Percentiles rank a stretch among this genome's conserved stretches.
Conservation (phyloP, 1,139 yeast species). For the Candida gigantensis region DNA sequence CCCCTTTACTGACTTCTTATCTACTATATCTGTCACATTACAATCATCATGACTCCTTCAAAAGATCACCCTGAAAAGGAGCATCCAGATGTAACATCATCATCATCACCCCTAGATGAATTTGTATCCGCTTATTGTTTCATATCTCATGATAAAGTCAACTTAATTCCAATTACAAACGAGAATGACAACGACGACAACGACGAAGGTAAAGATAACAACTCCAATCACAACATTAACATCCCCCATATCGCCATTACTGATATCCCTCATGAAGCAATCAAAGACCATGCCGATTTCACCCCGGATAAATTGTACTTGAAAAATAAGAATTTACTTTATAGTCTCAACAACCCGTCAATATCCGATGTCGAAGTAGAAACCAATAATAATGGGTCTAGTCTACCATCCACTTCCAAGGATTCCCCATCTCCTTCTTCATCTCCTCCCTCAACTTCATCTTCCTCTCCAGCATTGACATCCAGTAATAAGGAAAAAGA, state of each 20-base stretch:
- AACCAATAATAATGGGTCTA: slow-evolving; percentile 6
- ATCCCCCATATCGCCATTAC: slow-evolving; percentile 8
- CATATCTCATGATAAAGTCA: slow-evolving; percentile 38
- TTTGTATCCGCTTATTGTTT: slow-evolving; percentile 35
- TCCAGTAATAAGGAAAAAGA: neutral
- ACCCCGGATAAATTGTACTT: slow-evolving; percentile 28
- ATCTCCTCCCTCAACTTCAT: slow-evolving; percentile 18
- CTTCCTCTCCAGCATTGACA: neutral
- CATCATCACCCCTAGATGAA: slow-evolving; percentile 2
- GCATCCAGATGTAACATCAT: too few species aligned
- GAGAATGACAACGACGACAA: neutral
- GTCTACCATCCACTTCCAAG: slow-evolving; percentile 4
- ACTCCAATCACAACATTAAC: slow-evolving; percentile 1
- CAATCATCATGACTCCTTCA: too few species aligned
- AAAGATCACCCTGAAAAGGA: too few species aligned
- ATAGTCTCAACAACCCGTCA: slow-evolving; percentile 46
- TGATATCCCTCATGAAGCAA: slow-evolving; percentile 7
- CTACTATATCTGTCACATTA: too few species aligned
- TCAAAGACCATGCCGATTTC: slow-evolving; percentile 17
- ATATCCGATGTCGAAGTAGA: slow-evolving; percentile 42
- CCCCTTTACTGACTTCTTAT: too few species aligned
- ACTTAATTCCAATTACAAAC: slow-evolving; percentile 35
- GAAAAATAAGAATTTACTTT: slow-evolving; percentile 39
- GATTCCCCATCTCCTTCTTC: slow-evolving; percentile 14
- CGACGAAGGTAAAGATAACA: slow-evolving; percentile 5